phyloP scores from a whole-genome alignment of 2,329 filamentous ascomycete species.

The Kalmusia sp. region DNA sequence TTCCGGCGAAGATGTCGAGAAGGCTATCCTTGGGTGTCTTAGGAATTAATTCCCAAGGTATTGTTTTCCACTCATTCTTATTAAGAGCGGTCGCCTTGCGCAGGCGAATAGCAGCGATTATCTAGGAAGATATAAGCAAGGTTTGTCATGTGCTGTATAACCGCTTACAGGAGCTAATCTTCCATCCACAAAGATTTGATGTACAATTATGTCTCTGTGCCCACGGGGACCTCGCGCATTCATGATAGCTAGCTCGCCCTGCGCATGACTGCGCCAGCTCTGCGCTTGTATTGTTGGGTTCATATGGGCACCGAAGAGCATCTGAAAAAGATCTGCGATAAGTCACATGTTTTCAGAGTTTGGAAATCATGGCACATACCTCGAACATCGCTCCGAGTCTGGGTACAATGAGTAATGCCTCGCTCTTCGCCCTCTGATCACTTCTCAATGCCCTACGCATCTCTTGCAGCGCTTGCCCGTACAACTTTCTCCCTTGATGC shows the following conservation, averaged over 20 bases:
- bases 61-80: constrained; percentile 41
- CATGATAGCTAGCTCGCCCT: constrained; percentile 34
- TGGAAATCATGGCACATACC: constrained; percentile 4
- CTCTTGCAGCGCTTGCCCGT: constrained; percentile 33
- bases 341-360: background rate
- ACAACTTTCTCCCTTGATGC: constrained; percentile 29
- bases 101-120: constrained; percentile 44
- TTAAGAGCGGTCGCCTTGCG: constrained; percentile 40
- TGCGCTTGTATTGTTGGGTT: constrained; percentile 26
- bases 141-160: too few relatives aligned
- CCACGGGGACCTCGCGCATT: constrained; percentile 25
- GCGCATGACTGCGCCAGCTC: constrained; percentile 37
- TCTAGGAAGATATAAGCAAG: too few relatives aligned
- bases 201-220: constrained; percentile 18
- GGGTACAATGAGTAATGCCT: constrained; percentile 35
- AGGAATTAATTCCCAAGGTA: constrained; percentile 41
- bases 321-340: constrained; percentile 8
- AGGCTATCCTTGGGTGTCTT: constrained; percentile 45
- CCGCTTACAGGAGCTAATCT: constrained; percentile 13
- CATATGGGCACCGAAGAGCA: constrained; percentile 36
- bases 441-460: constrained; percentile 27
- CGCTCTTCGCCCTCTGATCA: constrained; percentile 20
- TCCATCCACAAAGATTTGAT: constrained; percentile 32
- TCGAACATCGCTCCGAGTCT: constrained; percentile 31
- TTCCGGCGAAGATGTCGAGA: constrained; percentile 39